Evolutionary conservation across 1,139 yeast genomes (phyloP).

Genomic region (Kurtzmaniella quercitrusa): DNA sequence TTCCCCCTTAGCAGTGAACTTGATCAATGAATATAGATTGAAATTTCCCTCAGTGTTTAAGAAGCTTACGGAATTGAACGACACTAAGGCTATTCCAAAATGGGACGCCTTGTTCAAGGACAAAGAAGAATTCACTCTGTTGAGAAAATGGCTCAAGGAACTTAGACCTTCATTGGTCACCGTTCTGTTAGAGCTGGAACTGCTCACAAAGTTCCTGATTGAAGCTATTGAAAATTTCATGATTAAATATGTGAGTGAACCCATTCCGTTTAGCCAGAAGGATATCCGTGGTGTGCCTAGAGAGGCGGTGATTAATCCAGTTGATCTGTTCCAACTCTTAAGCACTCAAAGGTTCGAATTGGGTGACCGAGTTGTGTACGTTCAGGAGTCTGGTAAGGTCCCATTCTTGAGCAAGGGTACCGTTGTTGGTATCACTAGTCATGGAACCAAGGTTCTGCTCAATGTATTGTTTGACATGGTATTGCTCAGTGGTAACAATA

Average conservation of each 20-base stretch:
- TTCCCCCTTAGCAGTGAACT: conserved; percentile 67
- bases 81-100: conserved; percentile 25
- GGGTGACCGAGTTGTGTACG: conserved; percentile 88
- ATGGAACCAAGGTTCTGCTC: conserved; percentile 53
- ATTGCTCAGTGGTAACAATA: conserved; percentile 73
- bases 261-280: conserved; percentile 42
- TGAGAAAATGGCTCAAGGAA: conserved; percentile 56
- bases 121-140: conserved; percentile 33
- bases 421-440: conserved; percentile 72
- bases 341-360: conserved; percentile 73
- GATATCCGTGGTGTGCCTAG: conserved; percentile 82
- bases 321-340: conserved; percentile 66
- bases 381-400: conserved; percentile 85
- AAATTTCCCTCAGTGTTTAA: conserved; percentile 61
- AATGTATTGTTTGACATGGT: conserved; percentile 83
- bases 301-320: conserved; percentile 76
- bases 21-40: conserved; percentile 57
- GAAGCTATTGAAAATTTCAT: conserved; percentile 65
- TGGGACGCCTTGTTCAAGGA: conserved; percentile 19
- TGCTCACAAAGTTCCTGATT: conserved; percentile 65
- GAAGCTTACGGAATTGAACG: conserved; percentile 23
- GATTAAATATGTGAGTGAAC: conserved; percentile 40
- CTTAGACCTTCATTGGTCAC: conserved; percentile 53
- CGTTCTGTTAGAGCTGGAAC: conserved; percentile 76
- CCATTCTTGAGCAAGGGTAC: conserved; percentile 89